Base-by-base conservation (phyloP, 2,329 filamentous ascomycete genomes). In the Akanthomyces dipterigenus region DNA sequence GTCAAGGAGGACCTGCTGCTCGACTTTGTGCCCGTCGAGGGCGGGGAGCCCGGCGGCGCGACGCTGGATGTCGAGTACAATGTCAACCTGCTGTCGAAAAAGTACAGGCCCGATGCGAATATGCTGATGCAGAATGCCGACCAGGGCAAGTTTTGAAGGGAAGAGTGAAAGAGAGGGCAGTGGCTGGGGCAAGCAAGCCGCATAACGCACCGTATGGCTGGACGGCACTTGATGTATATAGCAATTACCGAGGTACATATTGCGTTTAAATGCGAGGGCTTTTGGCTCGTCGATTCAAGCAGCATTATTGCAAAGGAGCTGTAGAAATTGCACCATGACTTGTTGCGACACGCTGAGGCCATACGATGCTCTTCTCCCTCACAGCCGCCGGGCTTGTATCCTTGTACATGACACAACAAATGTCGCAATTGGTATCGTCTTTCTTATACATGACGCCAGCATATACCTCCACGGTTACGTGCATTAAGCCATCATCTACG, bases 1-100 rank as follows among this genome's bases (percentile, higher is more conserved):
- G 53, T 55, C 53, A 55, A 55, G 53, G 53, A 55, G 11, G 53
- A 55, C 9, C 18, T 55, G 53, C 40, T 55, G 38, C 53, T 55
- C 16, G 18, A 43, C 11, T 55, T 55, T 5, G 22, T 26, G 24
- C 53, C 53, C 0, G 24, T 55, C 5, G 5, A 11, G 22, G 22
- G 20, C 18, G 51, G n/a, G n/a, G n/a, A 55, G 38, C 38, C 26
- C 24, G 18, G 16, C 26, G 53, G 40, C 28, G 53, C 53, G 11
- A 16, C 28, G 11, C 40, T 55, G 5, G 53, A 55, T 22, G 53
- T 55, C 38, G 53, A 55, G 53, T 55, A 43, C 26, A 45, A 55
- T 18, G 53, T 55, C 18, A 55, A 55, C 22, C 40, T 55, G 12
- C 38, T 55, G 24, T 55, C 53, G 16, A 55, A 55, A 43, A 45